phyloP scores from a whole-genome alignment of 768 basidiomycete genomes.

The Xanthoconium stramineum region DNA sequence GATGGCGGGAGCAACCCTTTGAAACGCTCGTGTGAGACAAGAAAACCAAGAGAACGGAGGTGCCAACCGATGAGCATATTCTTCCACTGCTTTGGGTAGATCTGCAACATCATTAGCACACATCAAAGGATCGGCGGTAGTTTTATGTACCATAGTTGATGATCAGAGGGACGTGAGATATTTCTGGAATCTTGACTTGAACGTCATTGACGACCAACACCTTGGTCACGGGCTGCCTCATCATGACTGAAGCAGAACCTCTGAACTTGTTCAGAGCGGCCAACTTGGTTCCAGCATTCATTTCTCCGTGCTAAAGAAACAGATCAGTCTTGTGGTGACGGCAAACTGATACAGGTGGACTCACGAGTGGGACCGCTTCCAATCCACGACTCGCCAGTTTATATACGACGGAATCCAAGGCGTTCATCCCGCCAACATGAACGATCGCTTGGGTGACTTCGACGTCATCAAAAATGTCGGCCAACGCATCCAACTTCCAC shows the following conservation, averaged over 20 bases:
- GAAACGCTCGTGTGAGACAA: slow-evolving; percentile 8
- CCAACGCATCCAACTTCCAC: slow-evolving; percentile 92
- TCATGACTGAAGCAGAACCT: slow-evolving; percentile 47
- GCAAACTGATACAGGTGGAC: slow-evolving; percentile 29
- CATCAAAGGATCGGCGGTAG: not conserved
- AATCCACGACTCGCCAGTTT: slow-evolving; percentile 82
- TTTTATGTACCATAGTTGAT: slow-evolving; percentile 80
- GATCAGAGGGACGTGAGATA: slow-evolving; percentile 86
- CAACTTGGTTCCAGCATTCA: slow-evolving; percentile 79
- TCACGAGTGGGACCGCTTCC: slow-evolving; percentile 84
- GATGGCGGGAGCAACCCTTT: slow-evolving; percentile 81
- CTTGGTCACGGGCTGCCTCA: slow-evolving; percentile 66
- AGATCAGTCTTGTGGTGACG: slow-evolving; percentile 8
- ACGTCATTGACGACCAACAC: slow-evolving; percentile 93
- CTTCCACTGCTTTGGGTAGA: slow-evolving; percentile 92
- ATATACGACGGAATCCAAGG: slow-evolving; percentile 86
- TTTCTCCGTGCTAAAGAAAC: slow-evolving; percentile 75
- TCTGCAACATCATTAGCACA: slow-evolving; percentile 44
- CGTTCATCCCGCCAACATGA: slow-evolving; percentile 84
- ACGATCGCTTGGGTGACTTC: slow-evolving; percentile 79
- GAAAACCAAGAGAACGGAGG: not conserved
- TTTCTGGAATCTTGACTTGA: slow-evolving; percentile 85
- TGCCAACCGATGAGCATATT: slow-evolving; percentile 87
- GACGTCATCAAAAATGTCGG: slow-evolving; percentile 86
- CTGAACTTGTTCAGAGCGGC: slow-evolving; percentile 86